phyloP scores from a whole-genome alignment of 2,329 filamentous ascomycete species.

The Aspergillus chevalieri region DNA sequence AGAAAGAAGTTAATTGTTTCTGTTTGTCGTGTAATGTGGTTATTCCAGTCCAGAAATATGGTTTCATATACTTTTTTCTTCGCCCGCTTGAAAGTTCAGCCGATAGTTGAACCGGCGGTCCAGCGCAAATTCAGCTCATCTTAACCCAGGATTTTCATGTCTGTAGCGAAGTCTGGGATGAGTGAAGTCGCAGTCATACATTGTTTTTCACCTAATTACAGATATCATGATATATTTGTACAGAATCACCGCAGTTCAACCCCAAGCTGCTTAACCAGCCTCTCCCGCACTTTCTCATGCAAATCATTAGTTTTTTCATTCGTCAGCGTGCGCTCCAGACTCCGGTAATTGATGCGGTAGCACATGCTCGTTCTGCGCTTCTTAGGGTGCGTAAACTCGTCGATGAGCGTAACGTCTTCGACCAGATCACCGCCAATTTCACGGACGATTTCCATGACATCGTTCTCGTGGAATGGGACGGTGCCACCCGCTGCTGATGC shows the following conservation, averaged over 20 bases:
- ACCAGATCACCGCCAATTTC: constrained; percentile 74
- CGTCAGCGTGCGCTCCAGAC: constrained; percentile 81
- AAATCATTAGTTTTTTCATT: constrained; percentile 72
- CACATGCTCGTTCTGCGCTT: constrained; percentile 77
- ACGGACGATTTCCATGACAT: constrained; percentile 92
- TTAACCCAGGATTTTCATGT: too few relatives aligned
- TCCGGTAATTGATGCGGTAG: constrained; percentile 91
- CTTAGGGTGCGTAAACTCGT: constrained; percentile 84
- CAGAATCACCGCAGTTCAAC: constrained; percentile 64
- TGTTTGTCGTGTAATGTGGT: too few relatives aligned
- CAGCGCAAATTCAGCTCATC: too few relatives aligned
- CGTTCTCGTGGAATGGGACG: constrained; percentile 76
- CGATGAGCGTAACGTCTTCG: constrained; percentile 78
- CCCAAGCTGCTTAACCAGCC: constrained; percentile 64
- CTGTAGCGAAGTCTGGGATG: too few relatives aligned
- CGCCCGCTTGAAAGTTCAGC: too few relatives aligned
- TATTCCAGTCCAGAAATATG: too few relatives aligned
- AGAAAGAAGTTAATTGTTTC: too few relatives aligned
- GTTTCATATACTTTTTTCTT: too few relatives aligned
- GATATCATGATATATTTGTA: background rate
- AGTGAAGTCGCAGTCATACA: background rate
- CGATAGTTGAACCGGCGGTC: too few relatives aligned
- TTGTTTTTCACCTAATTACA: background rate
- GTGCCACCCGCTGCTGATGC: constrained; percentile 34
- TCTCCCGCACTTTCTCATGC: constrained; percentile 61